Evolutionary conservation across 306 rosid genomes (phyloP).

Genomic region (Alnus rubra): DNA sequence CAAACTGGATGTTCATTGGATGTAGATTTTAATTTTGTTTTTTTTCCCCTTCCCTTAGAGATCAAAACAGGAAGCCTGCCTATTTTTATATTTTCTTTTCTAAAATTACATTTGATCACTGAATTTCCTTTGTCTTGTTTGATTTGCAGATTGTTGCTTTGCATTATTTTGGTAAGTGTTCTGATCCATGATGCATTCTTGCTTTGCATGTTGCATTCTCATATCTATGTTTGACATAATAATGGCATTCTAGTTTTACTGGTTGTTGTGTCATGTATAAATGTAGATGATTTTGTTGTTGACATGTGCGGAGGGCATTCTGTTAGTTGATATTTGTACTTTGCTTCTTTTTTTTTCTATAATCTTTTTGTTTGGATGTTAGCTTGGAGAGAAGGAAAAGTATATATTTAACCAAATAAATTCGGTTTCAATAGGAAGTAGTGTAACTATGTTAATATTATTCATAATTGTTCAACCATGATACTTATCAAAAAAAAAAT

Average conservation of each 20-base stretch:
- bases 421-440: conserved; percentile 1
- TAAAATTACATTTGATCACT: neutral
- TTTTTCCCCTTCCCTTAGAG: too few species aligned
- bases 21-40: neutral
- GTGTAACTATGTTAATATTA: neutral
- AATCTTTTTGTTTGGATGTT: neutral
- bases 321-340: neutral
- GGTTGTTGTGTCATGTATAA: neutral
- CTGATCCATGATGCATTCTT: conserved; percentile 9
- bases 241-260: neutral
- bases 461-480: neutral
- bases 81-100: neutral
- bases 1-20: neutral
- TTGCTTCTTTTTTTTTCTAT: neutral
- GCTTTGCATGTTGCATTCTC: neutral
- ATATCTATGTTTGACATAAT: conserved; percentile 5
- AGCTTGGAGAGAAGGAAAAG: neutral
- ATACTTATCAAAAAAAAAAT: too few species aligned
- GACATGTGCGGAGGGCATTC: neutral
- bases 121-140: neutral
- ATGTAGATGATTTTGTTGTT: neutral
- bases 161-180: conserved; percentile 63
- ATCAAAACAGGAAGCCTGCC: neutral
- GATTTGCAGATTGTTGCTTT: conserved; percentile 73
- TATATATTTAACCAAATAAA: neutral